phyloP scores from a whole-genome alignment of 352 stramenopile genomes.

The Pythium aphanidermatum region DNA sequence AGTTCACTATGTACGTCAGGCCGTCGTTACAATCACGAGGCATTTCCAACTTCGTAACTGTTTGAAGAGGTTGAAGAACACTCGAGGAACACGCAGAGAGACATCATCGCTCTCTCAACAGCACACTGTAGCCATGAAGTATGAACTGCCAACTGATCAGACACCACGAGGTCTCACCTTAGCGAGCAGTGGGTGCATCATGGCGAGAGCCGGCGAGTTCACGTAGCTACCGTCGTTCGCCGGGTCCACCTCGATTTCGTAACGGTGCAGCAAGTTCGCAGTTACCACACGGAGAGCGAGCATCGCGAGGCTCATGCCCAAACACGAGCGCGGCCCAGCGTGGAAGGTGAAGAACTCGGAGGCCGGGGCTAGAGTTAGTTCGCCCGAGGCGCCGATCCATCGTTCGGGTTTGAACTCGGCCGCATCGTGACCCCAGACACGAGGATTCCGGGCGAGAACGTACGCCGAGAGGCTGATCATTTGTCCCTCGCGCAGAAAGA shows the following conservation, averaged over 20 bases:
- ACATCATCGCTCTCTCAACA: not conserved
- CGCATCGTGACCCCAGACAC: constrained; percentile 46
- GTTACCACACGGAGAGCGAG: constrained; percentile 24
- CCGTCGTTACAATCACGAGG: too few species aligned
- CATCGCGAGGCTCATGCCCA: constrained; percentile 41
- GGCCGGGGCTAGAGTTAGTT: constrained; percentile 2
- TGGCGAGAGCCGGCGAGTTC: not conserved
- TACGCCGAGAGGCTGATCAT: constrained; percentile 25
- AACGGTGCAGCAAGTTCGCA: constrained; percentile 10
- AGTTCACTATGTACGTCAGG: too few species aligned
- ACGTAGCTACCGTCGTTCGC: constrained; percentile 12
- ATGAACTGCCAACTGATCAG: too few species aligned
- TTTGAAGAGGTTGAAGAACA: too few species aligned
- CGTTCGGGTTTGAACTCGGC: constrained; percentile 51
- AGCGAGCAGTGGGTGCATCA: constrained; percentile 12
- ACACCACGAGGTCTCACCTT: not conserved
- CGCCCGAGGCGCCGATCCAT: constrained; percentile 27
- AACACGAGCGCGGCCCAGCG: constrained; percentile 31
- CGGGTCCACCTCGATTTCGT: constrained; percentile 8
- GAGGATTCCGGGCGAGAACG: constrained; percentile 23
- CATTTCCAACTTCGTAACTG: too few species aligned
- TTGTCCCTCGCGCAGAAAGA: constrained; percentile 21
- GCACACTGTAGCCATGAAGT: too few species aligned
- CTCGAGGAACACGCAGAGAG: too few species aligned
- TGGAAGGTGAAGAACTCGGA: constrained; percentile 38